Evolutionary conservation across 257 asterid species (phyloP).

Genomic region (Lycium barbarum): DNA sequence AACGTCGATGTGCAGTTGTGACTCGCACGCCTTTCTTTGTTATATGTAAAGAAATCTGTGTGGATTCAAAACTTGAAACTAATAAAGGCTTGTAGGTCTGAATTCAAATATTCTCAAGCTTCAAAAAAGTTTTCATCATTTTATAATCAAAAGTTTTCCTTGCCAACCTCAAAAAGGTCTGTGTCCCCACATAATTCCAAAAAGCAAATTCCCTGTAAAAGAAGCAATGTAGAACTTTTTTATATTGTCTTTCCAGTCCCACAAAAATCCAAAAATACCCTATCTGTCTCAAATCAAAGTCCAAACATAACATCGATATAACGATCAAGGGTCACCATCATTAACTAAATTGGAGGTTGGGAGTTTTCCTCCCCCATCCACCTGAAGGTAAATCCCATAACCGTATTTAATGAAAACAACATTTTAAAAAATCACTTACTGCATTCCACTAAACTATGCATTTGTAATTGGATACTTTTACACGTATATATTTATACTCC

Average conservation of each 20-base stretch:
- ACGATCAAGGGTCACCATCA: slow-evolving; percentile 16
- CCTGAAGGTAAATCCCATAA: not conserved
- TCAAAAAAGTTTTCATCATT: slow-evolving; percentile 12
- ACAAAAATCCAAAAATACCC: not conserved
- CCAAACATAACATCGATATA: slow-evolving; percentile 2
- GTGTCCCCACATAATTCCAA: slow-evolving; percentile 24
- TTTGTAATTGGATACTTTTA: not conserved
- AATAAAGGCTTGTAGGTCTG: not conserved
- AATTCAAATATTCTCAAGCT: slow-evolving; percentile 24
- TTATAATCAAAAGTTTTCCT: not conserved
- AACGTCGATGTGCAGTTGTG: not conserved
- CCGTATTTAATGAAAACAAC: not conserved
- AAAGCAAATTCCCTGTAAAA: not conserved
- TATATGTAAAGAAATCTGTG: not conserved
- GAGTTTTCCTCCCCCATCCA: not conserved
- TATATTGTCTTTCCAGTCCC: not conserved
- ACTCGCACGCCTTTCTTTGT: not conserved
- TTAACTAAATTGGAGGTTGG: slow-evolving; percentile 11
- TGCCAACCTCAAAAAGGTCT: slow-evolving; percentile 11
- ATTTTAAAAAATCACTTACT: not conserved
- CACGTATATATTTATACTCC: not conserved
- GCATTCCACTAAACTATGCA: not conserved
- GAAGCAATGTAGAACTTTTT: not conserved
- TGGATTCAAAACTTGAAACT: not conserved
- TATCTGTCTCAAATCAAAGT: not conserved